Base-by-base conservation (phyloP, 495 filamentous ascomycete species). In the Xylona heveae region DNA sequence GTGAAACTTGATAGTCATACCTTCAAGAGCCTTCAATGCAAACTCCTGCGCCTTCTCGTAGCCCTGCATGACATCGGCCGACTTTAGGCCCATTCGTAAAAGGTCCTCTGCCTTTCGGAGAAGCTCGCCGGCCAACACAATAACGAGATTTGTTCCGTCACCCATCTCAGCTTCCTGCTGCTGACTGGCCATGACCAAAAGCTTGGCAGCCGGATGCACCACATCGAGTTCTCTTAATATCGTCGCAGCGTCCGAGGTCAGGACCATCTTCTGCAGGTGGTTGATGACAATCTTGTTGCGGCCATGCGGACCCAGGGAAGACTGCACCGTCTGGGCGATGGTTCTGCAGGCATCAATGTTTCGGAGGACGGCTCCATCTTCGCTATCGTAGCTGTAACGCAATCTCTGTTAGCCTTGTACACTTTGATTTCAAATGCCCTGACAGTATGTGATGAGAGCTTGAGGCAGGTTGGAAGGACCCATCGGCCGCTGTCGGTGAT, bases 201-300 rank as follows among this genome's bases (percentile, higher is more conserved):
- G 61, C 56, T 99, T 99, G 7, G 90, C 90, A 24, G 90, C 90
- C 36, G 90, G 90, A 56, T 99, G 90, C 19, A 99, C 85, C 28
- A 99, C 90, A 48, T 99, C 90, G 50, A 99, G 66, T 53, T 99
- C 90, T 45, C 82, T 76, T 34, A 99, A 63, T 41, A 99, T 99
- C 17, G 88, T 93, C 40, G 90, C 90, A 24, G 90, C 90, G 50
- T 99, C 90, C 28, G 82, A 93, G 37, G 90, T 99, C 37, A 99
- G 66, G 39, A 93, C 85, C 88, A 95, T 93, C 65, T 99, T 99
- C 58, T 93, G 83, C 37, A 99, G 65, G 60, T 99, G 90, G 59
- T 95, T 99, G 64, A 99, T 94, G 60, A 99, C 80, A 53, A 99
- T 93, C 63, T 99, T 99, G 64, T 95, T 99, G 54, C 90, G 79